Conservation (phyloP, 805 yeast genomes). For the Yamadazyma sp. region DNA sequence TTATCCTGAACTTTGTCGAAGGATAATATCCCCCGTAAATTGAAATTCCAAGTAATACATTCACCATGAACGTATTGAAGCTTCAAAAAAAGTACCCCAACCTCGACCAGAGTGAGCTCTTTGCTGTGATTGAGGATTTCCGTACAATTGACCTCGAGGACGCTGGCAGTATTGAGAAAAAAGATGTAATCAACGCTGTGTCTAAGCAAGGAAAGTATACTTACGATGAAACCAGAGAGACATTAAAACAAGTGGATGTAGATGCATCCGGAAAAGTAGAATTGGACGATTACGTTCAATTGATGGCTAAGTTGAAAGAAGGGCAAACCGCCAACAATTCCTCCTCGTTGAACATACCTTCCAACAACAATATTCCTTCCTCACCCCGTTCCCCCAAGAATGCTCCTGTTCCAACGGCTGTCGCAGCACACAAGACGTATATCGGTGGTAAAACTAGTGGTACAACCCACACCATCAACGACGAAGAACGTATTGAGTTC, state of each 20-base stretch:
- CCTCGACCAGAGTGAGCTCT: constrained; percentile 82
- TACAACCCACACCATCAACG: constrained; percentile 93
- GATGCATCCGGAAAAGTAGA: constrained; percentile 98
- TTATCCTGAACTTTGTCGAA: too few relatives aligned
- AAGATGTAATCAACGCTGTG: constrained; percentile 80
- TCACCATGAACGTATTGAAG: constrained; percentile 43
- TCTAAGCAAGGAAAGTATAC: constrained; percentile 76
- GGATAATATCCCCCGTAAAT: too few relatives aligned
- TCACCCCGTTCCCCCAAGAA: constrained; percentile 27
- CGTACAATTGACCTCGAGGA: constrained; percentile 84
- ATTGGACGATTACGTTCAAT: constrained; percentile 86
- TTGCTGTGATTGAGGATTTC: constrained; percentile 82
- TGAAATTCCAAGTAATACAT: neutral
- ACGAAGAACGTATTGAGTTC: constrained; percentile 94
- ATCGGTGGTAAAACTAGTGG: constrained; percentile 88
- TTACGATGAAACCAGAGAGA: constrained; percentile 92
- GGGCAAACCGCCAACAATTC: constrained; percentile 6
- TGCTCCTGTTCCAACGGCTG: constrained; percentile 48
- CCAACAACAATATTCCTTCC: constrained; percentile 17
- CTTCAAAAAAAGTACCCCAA: constrained; percentile 78
- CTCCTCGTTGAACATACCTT: constrained; percentile 16
- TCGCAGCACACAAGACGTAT: constrained; percentile 56
- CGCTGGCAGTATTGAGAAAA: constrained; percentile 92
- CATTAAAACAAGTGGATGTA: constrained; percentile 84
- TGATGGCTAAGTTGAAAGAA: constrained; percentile 78